Evolutionary conservation across 257 asterid species (phyloP), one percentile per base, ranked within the genome.

Genomic region (Capsicum baccatum): DNA sequence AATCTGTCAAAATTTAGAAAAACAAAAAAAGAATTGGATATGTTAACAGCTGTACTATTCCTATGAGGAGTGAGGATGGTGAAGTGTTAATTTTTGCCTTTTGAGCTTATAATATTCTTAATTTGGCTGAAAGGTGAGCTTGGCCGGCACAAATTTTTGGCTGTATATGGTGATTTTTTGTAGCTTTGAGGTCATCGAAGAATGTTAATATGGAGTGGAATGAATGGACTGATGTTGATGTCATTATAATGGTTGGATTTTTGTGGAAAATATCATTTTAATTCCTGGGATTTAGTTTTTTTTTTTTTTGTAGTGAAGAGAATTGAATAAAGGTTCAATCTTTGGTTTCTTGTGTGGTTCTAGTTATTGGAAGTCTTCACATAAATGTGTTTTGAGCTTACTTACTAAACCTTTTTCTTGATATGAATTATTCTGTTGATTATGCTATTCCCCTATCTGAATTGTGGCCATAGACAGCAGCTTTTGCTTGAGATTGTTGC

Each of bases 121-220:
- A 52, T 50, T 52, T 78, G 50, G 9, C 52, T 52, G 63, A 21
- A 73, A 76, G 60, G 19, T 76, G 81, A 76, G 47, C 21, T 78
- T 8, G 47, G 64, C 81, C 50, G 50, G 64, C 81, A 14, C 48
- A 78, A 26, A 8, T 14, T 78, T 78, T 54, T 54, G 64, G 48
- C 64, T 78, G 21, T 78, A 78, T 78, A 26, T 52, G 64, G 10
- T 52, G 48, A 76, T 54, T 76, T 54, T 76, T 76, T 3, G 44
- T 78, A 52, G 64, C 14, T 66, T 26, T 26, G 33, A 26, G 33
- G 33, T 26, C 33, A 26, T 26, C 33, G 33, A 26, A 26, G 33
- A 26, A 48, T 73, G 80, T 19, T 48, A 10, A 21, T 73, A 42
- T 73, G 59, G 80, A 73, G 2, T 48, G 59, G 16, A 48, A 73